A percentile compares a stretch with the other conserved stretches of the same genome.
These are phyloP conservation scores for Purpureocillium takamizusanense DNA, from an alignment of 2,329 filamentous ascomycete species.

Conservation along the genomic window DNA sequence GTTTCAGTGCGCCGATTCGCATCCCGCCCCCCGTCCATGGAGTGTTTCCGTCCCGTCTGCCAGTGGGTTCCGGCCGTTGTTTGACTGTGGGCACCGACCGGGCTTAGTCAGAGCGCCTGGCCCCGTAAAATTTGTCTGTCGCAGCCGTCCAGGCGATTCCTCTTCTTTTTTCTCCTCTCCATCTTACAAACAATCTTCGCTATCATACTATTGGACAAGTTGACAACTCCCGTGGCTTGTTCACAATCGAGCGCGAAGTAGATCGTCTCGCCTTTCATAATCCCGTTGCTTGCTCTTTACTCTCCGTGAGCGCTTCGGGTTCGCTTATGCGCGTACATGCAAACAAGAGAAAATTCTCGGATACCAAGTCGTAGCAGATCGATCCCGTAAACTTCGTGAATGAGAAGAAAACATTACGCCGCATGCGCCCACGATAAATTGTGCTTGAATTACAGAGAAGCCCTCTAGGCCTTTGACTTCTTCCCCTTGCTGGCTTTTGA, in stretches of 20 bases:
- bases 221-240: constrained; percentile 27
- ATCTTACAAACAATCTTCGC: constrained; percentile 39
- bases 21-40: no score
- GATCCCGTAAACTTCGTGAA: not conserved
- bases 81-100: not conserved
- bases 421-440: constrained; percentile 1
- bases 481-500: constrained; percentile 19
- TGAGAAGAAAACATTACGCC: not conserved
- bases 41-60: no score
- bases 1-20: no score
- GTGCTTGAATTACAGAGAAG: constrained; percentile 6
- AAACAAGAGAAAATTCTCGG: not conserved
- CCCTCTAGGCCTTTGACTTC: constrained; percentile 26
- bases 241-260: constrained; percentile 43
- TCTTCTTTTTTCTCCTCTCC: constrained; percentile 26
- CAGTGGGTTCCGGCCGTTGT: no score
- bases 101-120: not conserved
- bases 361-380: not conserved
- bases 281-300: constrained; percentile 39
- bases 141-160: not conserved
- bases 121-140: no score
- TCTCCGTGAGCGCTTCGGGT: constrained; percentile 42
- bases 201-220: constrained; percentile 25
- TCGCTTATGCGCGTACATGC: constrained; percentile 54
- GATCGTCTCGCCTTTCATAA: constrained; percentile 51